Conservation (phyloP, 2,329 filamentous ascomycete species). For the Pseudodiploospora longispora region DNA sequence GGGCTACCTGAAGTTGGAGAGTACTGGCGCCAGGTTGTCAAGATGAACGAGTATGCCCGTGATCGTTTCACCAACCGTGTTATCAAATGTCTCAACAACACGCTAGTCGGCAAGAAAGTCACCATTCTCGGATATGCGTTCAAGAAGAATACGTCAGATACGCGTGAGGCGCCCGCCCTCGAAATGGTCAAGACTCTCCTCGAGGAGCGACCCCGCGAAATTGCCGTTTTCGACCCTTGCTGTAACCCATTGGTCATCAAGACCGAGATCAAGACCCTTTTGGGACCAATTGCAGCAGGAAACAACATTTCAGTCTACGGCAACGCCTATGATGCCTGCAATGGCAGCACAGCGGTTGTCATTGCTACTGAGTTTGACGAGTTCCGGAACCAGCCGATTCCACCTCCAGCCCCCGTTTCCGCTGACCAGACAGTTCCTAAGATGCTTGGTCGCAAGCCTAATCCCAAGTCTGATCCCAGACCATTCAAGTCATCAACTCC, state of each 20-base stretch:
- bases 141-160: conserved; percentile 73
- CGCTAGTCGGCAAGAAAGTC: conserved; percentile 61
- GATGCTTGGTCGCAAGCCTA: conserved; percentile 28
- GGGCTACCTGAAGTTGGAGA: conserved; percentile 62
- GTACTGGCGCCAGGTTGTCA: conserved; percentile 68
- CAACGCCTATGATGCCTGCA: conserved; percentile 42
- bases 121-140: conserved; percentile 69
- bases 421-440: conserved; percentile 20
- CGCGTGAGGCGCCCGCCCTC: conserved; percentile 61
- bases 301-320: conserved; percentile 39
- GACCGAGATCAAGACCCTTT: conserved; percentile 40
- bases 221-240: conserved; percentile 62
- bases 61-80: conserved; percentile 60
- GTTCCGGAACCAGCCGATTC: conserved; percentile 37
- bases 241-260: conserved; percentile 44
- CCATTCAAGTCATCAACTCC: conserved; percentile 31
- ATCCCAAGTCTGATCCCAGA: conserved; percentile 36
- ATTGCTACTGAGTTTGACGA: conserved; percentile 51
- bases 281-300: conserved; percentile 30
- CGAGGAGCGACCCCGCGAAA: conserved; percentile 54
- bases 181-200: conserved; percentile 59
- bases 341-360: conserved; percentile 40
- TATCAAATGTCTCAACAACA: conserved; percentile 59
- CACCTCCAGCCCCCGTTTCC: conserved; percentile 19
- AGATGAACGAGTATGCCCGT: conserved; percentile 70